These are phyloP conservation scores for Clonostachys chloroleuca DNA, from an alignment of 2,329 filamentous ascomycete genomes.

Conservation along the genomic window DNA sequence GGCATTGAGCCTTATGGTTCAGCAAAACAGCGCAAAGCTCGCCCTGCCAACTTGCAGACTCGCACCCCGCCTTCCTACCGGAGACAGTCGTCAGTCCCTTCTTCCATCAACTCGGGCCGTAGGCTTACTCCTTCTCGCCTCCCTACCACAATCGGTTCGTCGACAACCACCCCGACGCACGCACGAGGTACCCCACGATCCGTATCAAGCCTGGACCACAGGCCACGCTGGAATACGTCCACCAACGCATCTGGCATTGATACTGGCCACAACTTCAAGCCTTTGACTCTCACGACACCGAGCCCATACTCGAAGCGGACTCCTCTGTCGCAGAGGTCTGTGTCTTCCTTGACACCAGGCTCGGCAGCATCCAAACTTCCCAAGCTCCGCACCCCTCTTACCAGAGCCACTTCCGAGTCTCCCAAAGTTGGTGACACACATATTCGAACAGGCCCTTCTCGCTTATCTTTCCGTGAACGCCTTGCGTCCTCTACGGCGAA, in stretches of 20 bases:
- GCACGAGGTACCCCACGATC: slow-evolving; percentile 29
- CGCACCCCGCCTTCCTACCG: slow-evolving; percentile 33
- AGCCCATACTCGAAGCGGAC: slow-evolving; percentile 48
- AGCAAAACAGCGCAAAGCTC: slow-evolving; percentile 33
- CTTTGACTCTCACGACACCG: slow-evolving; percentile 54
- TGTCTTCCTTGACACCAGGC: slow-evolving; percentile 33
- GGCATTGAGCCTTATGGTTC: slow-evolving; percentile 42
- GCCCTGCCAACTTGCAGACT: slow-evolving; percentile 42
- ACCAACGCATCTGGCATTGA: slow-evolving; percentile 61
- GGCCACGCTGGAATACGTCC: slow-evolving; percentile 70
- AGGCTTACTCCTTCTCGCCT: slow-evolving; percentile 26
- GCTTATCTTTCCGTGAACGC: slow-evolving; percentile 51
- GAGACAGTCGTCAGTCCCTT: slow-evolving; percentile 43
- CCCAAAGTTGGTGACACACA: slow-evolving; percentile 40
- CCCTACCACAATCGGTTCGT: slow-evolving; percentile 42
- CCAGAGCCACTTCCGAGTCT: slow-evolving; percentile 41
- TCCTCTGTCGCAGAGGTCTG: slow-evolving; percentile 31
- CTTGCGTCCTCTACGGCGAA: slow-evolving; percentile 40
- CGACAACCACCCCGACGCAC: slow-evolving; percentile 42
- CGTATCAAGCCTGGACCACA: slow-evolving; percentile 41
- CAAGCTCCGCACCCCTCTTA: slow-evolving; percentile 39
- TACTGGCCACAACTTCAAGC: slow-evolving; percentile 65
- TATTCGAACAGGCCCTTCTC: slow-evolving; percentile 33
- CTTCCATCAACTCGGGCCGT: slow-evolving; percentile 24
- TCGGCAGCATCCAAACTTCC: slow-evolving; percentile 42